Base-by-base conservation (phyloP, 345 rosid genomes). In the Limnanthes douglasii region DNA sequence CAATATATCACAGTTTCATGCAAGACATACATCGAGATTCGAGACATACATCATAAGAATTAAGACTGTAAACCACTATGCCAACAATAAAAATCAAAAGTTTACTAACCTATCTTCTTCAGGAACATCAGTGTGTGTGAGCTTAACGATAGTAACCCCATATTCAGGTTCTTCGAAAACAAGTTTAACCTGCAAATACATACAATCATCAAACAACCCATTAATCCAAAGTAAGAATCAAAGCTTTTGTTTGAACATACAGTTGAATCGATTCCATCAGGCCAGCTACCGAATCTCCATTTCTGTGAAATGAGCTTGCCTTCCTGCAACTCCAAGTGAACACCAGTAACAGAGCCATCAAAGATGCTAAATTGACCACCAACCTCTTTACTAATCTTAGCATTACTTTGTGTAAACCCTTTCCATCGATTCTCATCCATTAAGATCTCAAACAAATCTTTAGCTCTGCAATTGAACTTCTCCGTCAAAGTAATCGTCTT, bases 381-480 rank as follows among this genome's bases (percentile, higher is more conserved):
- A 29, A 85, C 94, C 18, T 80, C 94, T 43, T 51, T 85, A 46
- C 94, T 66, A 18, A 90, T 90, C 69, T 43, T 72, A 4, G 95
- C 95, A 64, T 74, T 74, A 23, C 98, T 90, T 79, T 73, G 93
- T 0, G 94, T 78, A 28, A 90, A 90, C 5, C 98, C 98, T 41
- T 71, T 90, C 98, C 98, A 90, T 20, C 88, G 57, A 28, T 78
- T 81, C 68, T 85, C 99, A 42, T 92, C 99, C 93, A 85, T 81
- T 58, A 92, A 34, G n/a, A 92, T 85, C 69, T 92, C 96, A 59
- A 18, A 85, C 80, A 85, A 9, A 56, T 77, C 68, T 57, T 32
- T 70, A 10, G 96, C 92, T 45, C 88, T 66, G 30, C 95, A 90
- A 30, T 66, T 79, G 16, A 88, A 88, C 60, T 64, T 80, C 83